Evolutionary conservation across 495 filamentous ascomycete species (phyloP), one percentile per base, ranked within the genome.

Genomic region (Xylaria flabelliformis): DNA sequence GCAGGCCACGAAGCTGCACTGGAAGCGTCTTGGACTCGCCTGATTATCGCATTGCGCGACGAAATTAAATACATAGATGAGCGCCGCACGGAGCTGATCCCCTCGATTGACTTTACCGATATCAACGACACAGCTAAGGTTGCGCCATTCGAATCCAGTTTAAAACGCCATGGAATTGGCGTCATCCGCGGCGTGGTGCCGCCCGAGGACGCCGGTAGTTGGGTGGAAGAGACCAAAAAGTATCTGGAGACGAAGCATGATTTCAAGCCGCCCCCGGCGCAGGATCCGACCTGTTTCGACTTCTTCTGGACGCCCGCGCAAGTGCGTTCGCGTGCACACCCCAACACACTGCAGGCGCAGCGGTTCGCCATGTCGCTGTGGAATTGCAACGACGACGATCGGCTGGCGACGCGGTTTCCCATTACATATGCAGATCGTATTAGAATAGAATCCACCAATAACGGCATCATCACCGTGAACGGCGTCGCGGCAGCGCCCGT

Each of bases 271-370:
- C 88, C 80, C 63, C 78, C 84, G 69, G 79, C 86, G 62, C 74
- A 85, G 74, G 75, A 84, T 76, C 95, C 95, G 0, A 91, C 93
- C 32, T 95, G 97, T 17, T 97, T 92, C 80, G 94, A 97, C 81
- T 88, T 97, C 50, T 97, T 97, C 85, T 97, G 95, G 95, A 91
- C 92, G 2, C 92, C 92, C 9, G 86, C 91, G 3, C 94, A 97
- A 81, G 86, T 93, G 51, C 88, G 90, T 72, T 94, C 94, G 36
- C 89, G 94, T 51, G 88, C 90, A 0, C 91, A 97, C 76, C 88
- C 92, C 24, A 90, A 91, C 73, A 80, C 97, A 73, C 83, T 97
- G 26, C 82, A 85, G 64, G 86, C 93, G 0, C 93, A 97, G 80
- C 85, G 86, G 17, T 96, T 95, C 76, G 86, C 95, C 69, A 93